Conservation (phyloP, 306 rosid genomes). For the Citrullus colocynthis region DNA sequence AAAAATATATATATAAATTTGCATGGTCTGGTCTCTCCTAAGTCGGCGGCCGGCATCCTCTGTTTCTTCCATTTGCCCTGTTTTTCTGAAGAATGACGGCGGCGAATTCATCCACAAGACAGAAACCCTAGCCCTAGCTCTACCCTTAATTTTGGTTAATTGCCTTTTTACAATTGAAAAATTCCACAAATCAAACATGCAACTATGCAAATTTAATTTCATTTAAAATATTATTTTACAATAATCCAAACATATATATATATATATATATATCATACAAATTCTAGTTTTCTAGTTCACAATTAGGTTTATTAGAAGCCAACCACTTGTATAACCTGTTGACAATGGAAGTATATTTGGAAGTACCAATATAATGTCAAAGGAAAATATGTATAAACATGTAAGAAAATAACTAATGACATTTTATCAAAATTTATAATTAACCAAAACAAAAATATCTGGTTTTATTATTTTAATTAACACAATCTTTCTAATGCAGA, state of each 20-base stretch:
- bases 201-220: too few species aligned
- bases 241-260: too few species aligned
- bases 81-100: neutral
- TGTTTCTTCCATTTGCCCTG: neutral
- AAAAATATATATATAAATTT: neutral
- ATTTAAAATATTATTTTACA: too few species aligned
- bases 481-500: too few species aligned
- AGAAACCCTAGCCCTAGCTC: neutral
- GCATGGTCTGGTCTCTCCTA: neutral
- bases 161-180: too few species aligned
- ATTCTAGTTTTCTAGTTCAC: too few species aligned
- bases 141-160: neutral
- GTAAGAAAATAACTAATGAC: neutral
- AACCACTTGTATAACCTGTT: neutral
- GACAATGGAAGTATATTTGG: neutral
- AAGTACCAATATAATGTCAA: neutral
- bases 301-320: neutral
- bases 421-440: too few species aligned
- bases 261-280: too few species aligned
- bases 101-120: neutral
- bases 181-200: too few species aligned
- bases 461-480: too few species aligned
- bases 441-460: too few species aligned
- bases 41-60: conserved; percentile 8
- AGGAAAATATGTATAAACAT: neutral